Evolutionary conservation across 2,329 filamentous ascomycete genomes (phyloP), one percentile per base, ranked within the genome.

Genomic region (Neoscytalidium dimidiatum): DNA sequence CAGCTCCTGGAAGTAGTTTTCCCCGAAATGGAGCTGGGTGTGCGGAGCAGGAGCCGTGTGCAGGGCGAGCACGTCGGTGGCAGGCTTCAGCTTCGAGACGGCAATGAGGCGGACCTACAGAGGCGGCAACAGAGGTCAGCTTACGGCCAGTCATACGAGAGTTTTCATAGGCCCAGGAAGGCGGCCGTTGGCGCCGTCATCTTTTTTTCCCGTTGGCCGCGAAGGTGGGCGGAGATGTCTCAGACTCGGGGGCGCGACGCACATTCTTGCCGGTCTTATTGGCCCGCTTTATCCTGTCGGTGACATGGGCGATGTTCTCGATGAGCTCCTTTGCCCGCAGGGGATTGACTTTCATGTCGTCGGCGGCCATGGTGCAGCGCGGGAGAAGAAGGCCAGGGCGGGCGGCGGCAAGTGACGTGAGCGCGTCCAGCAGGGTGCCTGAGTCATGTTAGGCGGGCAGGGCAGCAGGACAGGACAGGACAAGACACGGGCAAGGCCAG

Each of bases 21-120:
- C 95, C 71, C 95, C 95, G 77, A 98, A 98, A 80, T 99, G 92
- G 19, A 83, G 70, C 63, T 94, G 91, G 1, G 62, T 46, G 60
- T 80, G 77, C 31, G 81, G 77, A 9, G 72, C 65, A 4, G 71
- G 82, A 0, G 83, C 78, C 71, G 86, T 83, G 80, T 96, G 90
- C 0, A 99, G 86, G 31, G 93, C 90, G 64, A 96, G 84, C 72
- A 99, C 91, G 77, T 99, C 95, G 72, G 91, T 91, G 66, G 89
- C 92, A 14, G 95, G 94, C 80, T 99, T 98, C 69, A 97, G 85
- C 79, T 99, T 99, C 44, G 94, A 97, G 57, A 99, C 95, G 29
- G 95, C 94, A 46, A 99, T 93, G 43, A 99, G 85, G 52, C 95
- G 90, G 68, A 94, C 86, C 89, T 92, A 70, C 56, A n/a, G 9